Base-by-base conservation (phyloP, 768 basidiomycete genomes). In the Leccinellum luteum region DNA sequence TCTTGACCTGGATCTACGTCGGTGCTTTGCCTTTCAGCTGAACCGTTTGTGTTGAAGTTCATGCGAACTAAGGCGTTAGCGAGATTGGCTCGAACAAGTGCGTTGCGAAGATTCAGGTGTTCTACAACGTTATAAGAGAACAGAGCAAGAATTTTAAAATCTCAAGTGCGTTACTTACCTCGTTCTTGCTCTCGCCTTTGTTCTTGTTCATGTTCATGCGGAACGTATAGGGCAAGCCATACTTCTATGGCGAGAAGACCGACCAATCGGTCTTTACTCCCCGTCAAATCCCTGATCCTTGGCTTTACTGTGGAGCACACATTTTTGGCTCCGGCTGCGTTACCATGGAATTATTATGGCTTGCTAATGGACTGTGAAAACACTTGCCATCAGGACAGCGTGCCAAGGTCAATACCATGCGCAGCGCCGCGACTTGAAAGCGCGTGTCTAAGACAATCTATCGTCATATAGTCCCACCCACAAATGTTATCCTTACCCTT, bases 241-340 rank as follows among this genome's bases (percentile, higher is more conserved):
- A 67, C 55, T 30, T 67, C 68, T 1, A 67, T 61, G 12, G 68
- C 63, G 3, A 68, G 58, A 17, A 53, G 56, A 30, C 67, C 65
- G 23, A 69, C 35, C 6, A 59, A 41, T 23, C 50, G 27, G 1
- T 54, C 56, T 0, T 59, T 2, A 13, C 45, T 63, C 41, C 15
- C 35, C 5, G 68, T 60, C n/a, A 69, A 35, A 38, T 61, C 25
- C 32, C 49, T 58, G n/a, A 69, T 35, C 34, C 59, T 60, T 2
- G 58, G 48, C 28, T 50, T 68, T 35, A 68, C 60, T 12, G 1
- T 0, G 4, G 21, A 13, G 23, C 64, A 66, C 9, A 48, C 52
- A 5, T 49, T 10, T 28, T 23, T n/a, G 10, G 7, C 14, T 32
- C 10, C 52, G 13, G 44, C 60, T 53, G 23, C 48, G 7, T 45